Base-by-base conservation (phyloP, 1,284 basidiomycete genomes). In the Cystobasidiaceae sp. region DNA sequence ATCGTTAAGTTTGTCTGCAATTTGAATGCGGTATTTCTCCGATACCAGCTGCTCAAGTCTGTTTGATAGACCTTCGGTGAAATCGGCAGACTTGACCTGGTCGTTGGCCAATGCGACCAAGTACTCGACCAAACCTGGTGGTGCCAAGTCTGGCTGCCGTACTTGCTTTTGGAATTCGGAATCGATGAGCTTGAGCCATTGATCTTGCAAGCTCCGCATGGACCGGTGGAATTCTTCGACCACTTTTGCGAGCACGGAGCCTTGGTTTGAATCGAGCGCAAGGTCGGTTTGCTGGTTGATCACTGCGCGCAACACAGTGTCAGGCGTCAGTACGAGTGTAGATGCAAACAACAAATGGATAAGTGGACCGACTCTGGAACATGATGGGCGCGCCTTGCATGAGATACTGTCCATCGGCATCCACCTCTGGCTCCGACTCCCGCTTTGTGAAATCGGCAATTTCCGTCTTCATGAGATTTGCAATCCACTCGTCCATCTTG, bases 41-140 rank as follows among this genome's bases (percentile, higher is more conserved):
- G 88, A 91, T 2, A 98, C 94, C 62, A 96, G 83, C 3, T 88
- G 85, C 78, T 97, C 94, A 32, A 98, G 80, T 46, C 93, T 86
- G 8, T 82, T 84, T 33, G 89, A 85, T 4, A 98, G 82, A 1
- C 86, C 84, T 78, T 98, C 94, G 9, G 88, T 85, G 74, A 89
- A 93, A 76, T 98, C 93, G 9, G 96, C 96, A 3, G 87, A 89
- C 77, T 93, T 94, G 79, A 98, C 86, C 78, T 97, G 93, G 79
- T 98, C 94, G 79, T 98, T 98, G 55, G 93, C 93, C n/a, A 98
- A 84, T 19, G 93, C 93, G 73, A 98, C 93, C 74, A 89, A 86
- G 78, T 98, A 98, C 79, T 97, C 94, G 67, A 92, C 91, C 59
- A 98, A 79, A 0, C 96, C 94, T 15, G 86, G 86, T 1, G 88